Evolutionary conservation across 352 stramenopile species (phyloP), one percentile per base, ranked within the genome.

Genomic region (Phytophthora kernoviae): DNA sequence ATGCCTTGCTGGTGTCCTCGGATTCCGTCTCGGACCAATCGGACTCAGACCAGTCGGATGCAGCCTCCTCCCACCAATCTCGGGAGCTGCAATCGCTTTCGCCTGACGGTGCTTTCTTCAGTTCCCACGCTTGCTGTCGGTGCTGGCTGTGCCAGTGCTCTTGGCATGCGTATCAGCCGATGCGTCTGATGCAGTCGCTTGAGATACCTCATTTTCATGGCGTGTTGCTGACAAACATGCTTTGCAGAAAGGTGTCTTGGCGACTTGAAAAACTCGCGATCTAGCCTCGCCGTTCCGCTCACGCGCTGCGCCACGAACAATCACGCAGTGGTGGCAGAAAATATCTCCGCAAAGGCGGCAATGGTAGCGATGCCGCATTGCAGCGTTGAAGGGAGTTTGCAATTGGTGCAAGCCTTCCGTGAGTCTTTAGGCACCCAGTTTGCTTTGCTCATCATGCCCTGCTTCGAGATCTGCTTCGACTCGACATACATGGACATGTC

Each of bases 321-420:
- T 72, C 54, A 81, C 65, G 46, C 84, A 93, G 53, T 81, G 86
- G 53, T 76, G 62, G 62, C 84, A 93, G 46, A 91, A 84, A 14
- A 93, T 76, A 39, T 93, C 84, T 36, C 84, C 84, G 32, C 84
- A 94, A 12, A 94, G 65, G 0, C 82, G 81, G 48, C 84, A 94
- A 54, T 94, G 84, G 47, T 81, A 81, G 17, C 84, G 81, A 3
- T 76, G 78, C 9, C 82, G 76, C 49, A 68, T 87, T 11, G 81
- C 67, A 20, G 62, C 52, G n/a, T 77, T 69, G 47, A 94, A 94
- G 7, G 61, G 15, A 81, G 70, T 27, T 87, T 68, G 61, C 85
- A 94, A 11, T 77, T 79, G 17, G 68, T 71, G 26, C 85, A 94
- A 15, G 60, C 64, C 14, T 71, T 73, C 5, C 85, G 79, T 33